A percentile compares a stretch with the other conserved stretches of the same genome.
Conservation (phyloP, 169 alveolate genomes). For the Plasmodium berghei region DNA sequence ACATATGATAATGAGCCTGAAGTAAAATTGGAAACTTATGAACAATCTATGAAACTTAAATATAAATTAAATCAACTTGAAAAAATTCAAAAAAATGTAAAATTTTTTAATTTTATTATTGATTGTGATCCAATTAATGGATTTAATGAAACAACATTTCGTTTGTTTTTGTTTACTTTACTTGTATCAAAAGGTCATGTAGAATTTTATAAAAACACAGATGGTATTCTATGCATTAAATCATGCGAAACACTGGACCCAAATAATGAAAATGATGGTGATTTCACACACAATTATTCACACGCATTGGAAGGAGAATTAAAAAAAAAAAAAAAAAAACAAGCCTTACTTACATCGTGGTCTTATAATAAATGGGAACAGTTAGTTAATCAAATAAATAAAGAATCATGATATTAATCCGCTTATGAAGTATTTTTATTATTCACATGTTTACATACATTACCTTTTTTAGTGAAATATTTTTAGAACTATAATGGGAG, state of each 20-base stretch:
- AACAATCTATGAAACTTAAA: constrained; percentile 69
- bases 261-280: background rate
- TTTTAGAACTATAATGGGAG: no score
- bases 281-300: background rate
- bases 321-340: constrained; percentile 28
- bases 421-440: background rate
- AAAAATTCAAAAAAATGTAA: constrained; percentile 20
- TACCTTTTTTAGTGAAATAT: background rate
- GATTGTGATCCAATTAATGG: constrained; percentile 83
- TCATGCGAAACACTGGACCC: constrained; percentile 6
- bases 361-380: constrained; percentile 51
- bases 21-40: constrained; percentile 58
- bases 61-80: constrained; percentile 37
- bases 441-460: background rate
- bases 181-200: constrained; percentile 81
- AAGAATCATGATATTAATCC: background rate
- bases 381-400: constrained; percentile 9
- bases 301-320: background rate
- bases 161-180: constrained; percentile 80
- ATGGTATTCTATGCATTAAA: constrained; percentile 31
- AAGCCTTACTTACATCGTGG: constrained; percentile 69
- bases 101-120: constrained; percentile 81
- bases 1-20: constrained; percentile 32
- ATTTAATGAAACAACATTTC: constrained; percentile 82
- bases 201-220: constrained; percentile 59